Base-by-base conservation (phyloP, 108 stramenopile species). In the Nitzschia sp. region DNA sequence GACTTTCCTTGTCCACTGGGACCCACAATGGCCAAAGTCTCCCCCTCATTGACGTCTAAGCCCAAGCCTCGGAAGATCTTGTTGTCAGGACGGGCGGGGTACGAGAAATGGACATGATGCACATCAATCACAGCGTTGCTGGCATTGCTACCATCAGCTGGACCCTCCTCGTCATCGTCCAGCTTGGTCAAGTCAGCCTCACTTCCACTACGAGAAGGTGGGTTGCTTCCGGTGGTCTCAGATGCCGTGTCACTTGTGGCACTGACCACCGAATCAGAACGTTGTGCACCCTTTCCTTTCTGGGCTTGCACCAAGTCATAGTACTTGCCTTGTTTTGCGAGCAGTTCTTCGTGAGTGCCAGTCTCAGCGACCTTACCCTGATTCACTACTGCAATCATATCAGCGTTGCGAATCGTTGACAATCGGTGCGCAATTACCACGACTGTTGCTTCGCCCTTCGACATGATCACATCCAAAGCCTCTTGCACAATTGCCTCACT, bases 351-450 rank as follows among this genome's bases (percentile, higher is more conserved):
- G 71, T 98, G 96, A 0, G 90, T 91, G 15, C 98, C 98, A 19
- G 80, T 79, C 68, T 97, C 96, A 10, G 83, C 84, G 15, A 98
- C 75, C 53, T 63, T 67, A 3, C 95, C 95, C 17, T 84, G 64
- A 34, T 84, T 65, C 37, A 96, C 69, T 38, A 98, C 91, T 43
- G 83, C 74, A 79, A 98, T 98, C 68, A 90, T 78, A 57, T 97
- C 93, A 2, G 96, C 95, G 67, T 82, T 68, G 21, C 77, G 70
- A 65, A 96, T 82, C 15, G 96, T 97, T 25, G 91, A 85, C 40
- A 96, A 70, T 10, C 97, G 82, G 68, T 98, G 97, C 7, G 97
- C 96, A 57, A 97, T 89, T 11, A 96, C 76, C 63, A 95, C 54
- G 10, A 83, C 82, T 9, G 95, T 96, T 37, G 75, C 63, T 41